These are phyloP conservation scores for Trifolium pratense DNA, from an alignment of 306 rosid species.

Conservation along the genomic window DNA sequence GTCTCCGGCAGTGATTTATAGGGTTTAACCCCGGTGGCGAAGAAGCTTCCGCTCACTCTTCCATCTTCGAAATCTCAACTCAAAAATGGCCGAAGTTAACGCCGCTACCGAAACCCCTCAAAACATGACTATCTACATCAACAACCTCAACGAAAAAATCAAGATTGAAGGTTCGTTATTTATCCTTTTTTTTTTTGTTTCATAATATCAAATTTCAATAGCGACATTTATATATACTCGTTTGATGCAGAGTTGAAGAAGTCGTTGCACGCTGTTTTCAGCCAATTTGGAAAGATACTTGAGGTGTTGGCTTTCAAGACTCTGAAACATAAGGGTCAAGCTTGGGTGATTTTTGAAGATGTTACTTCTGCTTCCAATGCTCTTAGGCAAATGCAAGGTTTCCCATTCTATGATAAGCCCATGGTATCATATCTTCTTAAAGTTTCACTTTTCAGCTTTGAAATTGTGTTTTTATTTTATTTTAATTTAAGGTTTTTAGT, in stretches of 20 bases:
- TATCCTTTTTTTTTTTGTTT: background rate
- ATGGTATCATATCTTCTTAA: conserved; percentile 56
- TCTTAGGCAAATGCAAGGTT: conserved; percentile 95
- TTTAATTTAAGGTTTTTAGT: background rate
- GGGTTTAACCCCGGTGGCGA: conserved; percentile 36
- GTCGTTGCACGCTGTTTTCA: conserved; percentile 83
- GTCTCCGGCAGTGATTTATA: conserved; percentile 42
- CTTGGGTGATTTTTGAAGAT: conserved; percentile 96
- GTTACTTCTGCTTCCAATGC: conserved; percentile 88
- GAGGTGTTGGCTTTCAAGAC: conserved; percentile 91
- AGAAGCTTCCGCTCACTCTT: background rate
- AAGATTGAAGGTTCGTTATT: conserved; percentile 72
- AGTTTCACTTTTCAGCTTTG: background rate
- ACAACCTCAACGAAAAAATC: conserved; percentile 94
- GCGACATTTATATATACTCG: too few species aligned
- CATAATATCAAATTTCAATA: background rate
- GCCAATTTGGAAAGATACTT: conserved; percentile 94
- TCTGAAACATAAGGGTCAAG: conserved; percentile 95
- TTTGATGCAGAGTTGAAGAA: conserved; percentile 79
- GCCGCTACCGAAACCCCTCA: conserved; percentile 56
- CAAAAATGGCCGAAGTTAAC: conserved; percentile 69
- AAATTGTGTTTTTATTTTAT: background rate
- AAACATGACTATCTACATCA: conserved; percentile 89
- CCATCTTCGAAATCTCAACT: background rate
- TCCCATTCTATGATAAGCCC: conserved; percentile 96